phyloP scores from a whole-genome alignment of 192 early-diverging fungal species.

The Umbelopsis vinacea region DNA sequence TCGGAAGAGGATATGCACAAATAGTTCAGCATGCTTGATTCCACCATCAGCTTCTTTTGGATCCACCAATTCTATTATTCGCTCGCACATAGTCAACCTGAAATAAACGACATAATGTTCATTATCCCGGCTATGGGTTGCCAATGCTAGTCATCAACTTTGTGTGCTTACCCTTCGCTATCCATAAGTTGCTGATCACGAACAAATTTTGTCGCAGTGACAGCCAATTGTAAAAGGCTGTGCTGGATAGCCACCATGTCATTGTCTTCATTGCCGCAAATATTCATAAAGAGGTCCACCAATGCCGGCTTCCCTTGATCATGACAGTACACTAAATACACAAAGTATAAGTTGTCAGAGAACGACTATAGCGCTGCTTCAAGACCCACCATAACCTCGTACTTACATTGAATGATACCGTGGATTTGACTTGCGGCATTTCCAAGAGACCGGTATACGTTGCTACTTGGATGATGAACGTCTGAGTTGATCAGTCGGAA shows the following conservation, averaged over 20 bases:
- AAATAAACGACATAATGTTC: no score
- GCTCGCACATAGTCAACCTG: background rate
- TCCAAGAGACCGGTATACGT: no score
- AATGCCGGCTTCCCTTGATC: background rate
- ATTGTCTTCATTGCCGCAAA: constrained; percentile 15
- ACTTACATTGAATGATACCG: background rate
- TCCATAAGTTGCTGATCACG: background rate
- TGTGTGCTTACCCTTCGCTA: no score
- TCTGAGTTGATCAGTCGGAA: background rate
- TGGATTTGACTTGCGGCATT: background rate
- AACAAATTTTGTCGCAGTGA: background rate
- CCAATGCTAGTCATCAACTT: no score
- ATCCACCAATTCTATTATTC: background rate
- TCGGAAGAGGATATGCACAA: background rate
- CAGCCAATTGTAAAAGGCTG: background rate
- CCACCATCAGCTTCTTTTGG: background rate
- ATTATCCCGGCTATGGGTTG: no score
- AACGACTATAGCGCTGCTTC: background rate
- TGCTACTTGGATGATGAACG: background rate
- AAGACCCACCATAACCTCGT: background rate
- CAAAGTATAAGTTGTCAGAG: background rate
- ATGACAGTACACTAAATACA: background rate
- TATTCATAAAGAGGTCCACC: background rate
- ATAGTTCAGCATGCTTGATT: constrained; percentile 10
- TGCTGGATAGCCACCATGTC: background rate